These are phyloP conservation scores for Didymella pinodella DNA, from an alignment of 2,329 filamentous ascomycete genomes.

Conservation along the genomic window DNA sequence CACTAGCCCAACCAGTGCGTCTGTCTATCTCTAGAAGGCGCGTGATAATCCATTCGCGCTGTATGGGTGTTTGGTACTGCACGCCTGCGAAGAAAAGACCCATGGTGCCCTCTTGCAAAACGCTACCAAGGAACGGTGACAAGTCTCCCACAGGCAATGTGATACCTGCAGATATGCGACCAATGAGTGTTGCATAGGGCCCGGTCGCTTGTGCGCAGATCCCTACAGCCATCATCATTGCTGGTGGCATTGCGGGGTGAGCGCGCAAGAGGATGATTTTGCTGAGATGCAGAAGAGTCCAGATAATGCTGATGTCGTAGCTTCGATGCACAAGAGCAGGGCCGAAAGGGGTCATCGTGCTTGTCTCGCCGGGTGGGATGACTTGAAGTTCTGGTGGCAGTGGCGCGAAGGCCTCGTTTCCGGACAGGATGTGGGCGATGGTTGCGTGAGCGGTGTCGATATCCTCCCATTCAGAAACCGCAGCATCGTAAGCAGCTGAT, in stretches of 20 bases:
- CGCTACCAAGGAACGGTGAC: conserved; percentile 79
- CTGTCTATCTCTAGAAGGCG: conserved; percentile 78
- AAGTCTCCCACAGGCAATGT: conserved; percentile 59
- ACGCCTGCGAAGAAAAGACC: conserved; percentile 87
- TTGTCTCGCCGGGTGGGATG: conserved; percentile 54
- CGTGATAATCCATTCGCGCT: conserved; percentile 79
- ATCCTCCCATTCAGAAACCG: conserved; percentile 78
- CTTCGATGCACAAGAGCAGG: conserved; percentile 81
- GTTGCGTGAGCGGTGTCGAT: conserved; percentile 75
- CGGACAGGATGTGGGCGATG: conserved; percentile 63
- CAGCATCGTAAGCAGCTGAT: conserved; percentile 70
- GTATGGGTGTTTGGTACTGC: conserved; percentile 73
- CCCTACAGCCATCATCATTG: conserved; percentile 85
- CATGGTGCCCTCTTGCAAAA: conserved; percentile 82
- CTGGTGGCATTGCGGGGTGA: conserved; percentile 89
- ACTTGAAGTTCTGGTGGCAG: conserved; percentile 72
- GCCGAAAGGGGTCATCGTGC: conserved; percentile 76
- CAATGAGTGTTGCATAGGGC: conserved; percentile 75
- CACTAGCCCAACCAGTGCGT: conserved; percentile 87
- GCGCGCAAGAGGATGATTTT: conserved; percentile 82
- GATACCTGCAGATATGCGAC: conserved; percentile 79
- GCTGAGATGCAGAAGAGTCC: conserved; percentile 86
- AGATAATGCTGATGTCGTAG: conserved; percentile 85
- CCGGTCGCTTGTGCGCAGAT: conserved; percentile 77
- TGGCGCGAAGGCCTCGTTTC: conserved; percentile 79